Evolutionary conservation across 1,284 basidiomycete genomes (phyloP), one percentile per base, ranked within the genome.

Genomic region (Jaminaea rosea): DNA sequence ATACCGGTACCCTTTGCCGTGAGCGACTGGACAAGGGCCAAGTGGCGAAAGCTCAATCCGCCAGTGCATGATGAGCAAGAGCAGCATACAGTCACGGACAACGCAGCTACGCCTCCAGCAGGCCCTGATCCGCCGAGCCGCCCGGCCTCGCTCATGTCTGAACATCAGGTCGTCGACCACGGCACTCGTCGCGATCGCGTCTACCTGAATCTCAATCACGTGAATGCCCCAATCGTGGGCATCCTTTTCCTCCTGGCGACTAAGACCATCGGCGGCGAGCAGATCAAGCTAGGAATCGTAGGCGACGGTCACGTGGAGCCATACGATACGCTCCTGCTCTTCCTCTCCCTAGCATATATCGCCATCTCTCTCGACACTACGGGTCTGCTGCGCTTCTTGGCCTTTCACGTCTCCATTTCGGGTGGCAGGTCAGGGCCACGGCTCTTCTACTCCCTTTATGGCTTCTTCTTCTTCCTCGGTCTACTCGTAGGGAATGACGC

Each of bases 281-380:
- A 78, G 73, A 70, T 93, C 24, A 79, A 83, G 5, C 76, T 81
- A 50, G 91, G 91, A 10, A 80, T 81, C 34, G 78, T 79, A 0
- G 85, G 85, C 19, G 77, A 80, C 0, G 84, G 84, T 45, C 86
- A 86, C 2, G 81, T 96, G 34, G 82, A 87, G 60, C 92, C 93
- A 0, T 88, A 92, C 67, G 89, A 94, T 73, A 90, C 97, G 56
- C 82, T 97, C 74, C 87, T 88, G 26, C 78, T 97, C 3, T 96
- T 97, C 76, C 83, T 90, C 60, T 87, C 86, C 1, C 79, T 97
- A 49, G 91, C 91, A 0, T 98, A 97, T 76, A 86, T 97, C 77
- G 84, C 92, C 3, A 86, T 96, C 46, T 89, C 89, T 0, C 80
- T 97, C 32, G 92, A 98, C 68, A 81, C 85, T 7, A 91, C 89